Percentiles rank a stretch among this genome's conserved stretches.
phyloP scores from a whole-genome alignment of 2,329 filamentous ascomycete species.

The Penicillium fuscoglaucum region DNA sequence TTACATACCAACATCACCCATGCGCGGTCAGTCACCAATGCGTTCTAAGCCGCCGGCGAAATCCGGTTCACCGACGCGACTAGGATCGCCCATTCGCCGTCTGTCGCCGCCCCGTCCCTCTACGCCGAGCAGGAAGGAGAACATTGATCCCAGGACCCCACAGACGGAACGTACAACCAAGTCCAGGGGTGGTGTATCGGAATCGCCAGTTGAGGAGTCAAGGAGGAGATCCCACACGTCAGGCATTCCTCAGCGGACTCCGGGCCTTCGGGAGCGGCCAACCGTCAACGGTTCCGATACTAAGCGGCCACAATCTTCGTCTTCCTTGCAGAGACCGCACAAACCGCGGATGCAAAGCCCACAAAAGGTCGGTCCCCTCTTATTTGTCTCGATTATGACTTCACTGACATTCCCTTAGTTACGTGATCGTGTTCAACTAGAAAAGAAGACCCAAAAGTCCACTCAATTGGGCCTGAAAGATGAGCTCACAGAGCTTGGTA shows the following conservation, averaged over 20 bases:
- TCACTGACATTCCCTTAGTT: slow-evolving; percentile 38
- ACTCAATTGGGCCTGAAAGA: slow-evolving; percentile 69
- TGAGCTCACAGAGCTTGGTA: slow-evolving; percentile 76
- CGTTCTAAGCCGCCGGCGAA: slow-evolving; percentile 37
- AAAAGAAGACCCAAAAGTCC: slow-evolving; percentile 71
- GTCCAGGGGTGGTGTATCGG: slow-evolving; percentile 34
- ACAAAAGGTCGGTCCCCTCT: slow-evolving; percentile 50
- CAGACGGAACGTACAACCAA: slow-evolving; percentile 37
- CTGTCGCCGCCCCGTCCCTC: slow-evolving; percentile 36
- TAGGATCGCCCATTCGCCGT: slow-evolving; percentile 34
- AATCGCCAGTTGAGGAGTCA: slow-evolving; percentile 37
- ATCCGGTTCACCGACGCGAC: slow-evolving; percentile 29
- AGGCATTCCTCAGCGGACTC: slow-evolving; percentile 49
- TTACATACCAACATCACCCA: slow-evolving; percentile 31
- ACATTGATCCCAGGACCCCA: slow-evolving; percentile 37
- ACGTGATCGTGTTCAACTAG: slow-evolving; percentile 79
- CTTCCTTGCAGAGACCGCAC: slow-evolving; percentile 69
- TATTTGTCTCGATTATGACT: background rate
- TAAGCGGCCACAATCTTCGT: slow-evolving; percentile 48
- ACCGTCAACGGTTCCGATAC: slow-evolving; percentile 34
- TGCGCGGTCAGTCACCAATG: slow-evolving; percentile 21
- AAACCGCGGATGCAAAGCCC: slow-evolving; percentile 68
- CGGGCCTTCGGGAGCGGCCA: slow-evolving; percentile 38
- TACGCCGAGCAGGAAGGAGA: slow-evolving; percentile 43
- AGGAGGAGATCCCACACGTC: slow-evolving; percentile 51